phyloP scores from a whole-genome alignment of 2,329 filamentous ascomycete genomes.

The Fonsecaea multimorphosa region DNA sequence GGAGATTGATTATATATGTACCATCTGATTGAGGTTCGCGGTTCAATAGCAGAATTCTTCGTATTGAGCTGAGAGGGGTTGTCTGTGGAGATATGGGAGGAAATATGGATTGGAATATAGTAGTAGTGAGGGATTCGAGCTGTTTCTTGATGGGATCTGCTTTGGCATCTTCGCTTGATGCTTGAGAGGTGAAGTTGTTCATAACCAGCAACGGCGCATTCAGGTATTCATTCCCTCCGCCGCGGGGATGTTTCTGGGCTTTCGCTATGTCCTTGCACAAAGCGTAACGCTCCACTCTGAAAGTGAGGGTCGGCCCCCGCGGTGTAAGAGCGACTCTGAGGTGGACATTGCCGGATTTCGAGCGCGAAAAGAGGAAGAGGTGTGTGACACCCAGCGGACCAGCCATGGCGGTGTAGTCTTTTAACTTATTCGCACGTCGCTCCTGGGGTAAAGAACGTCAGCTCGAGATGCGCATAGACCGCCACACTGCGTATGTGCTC shows the following conservation, averaged over 20 bases:
- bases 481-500: constrained; percentile 14
- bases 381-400: constrained; percentile 93
- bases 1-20: constrained; percentile 81
- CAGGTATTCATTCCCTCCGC: constrained; percentile 82
- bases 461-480: not conserved
- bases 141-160: constrained; percentile 84
- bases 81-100: constrained; percentile 92
- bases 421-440: constrained; percentile 81
- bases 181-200: constrained; percentile 87
- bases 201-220: constrained; percentile 91
- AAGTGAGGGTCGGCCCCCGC: constrained; percentile 89
- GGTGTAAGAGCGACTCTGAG: constrained; percentile 86
- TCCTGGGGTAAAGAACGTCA: constrained; percentile 58
- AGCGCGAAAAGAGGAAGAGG: constrained; percentile 89
- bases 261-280: constrained; percentile 88
- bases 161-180: constrained; percentile 60
- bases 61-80: constrained; percentile 89
- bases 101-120: constrained; percentile 94
- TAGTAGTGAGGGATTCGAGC: constrained; percentile 89
- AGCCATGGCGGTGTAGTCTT: constrained; percentile 94
- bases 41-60: constrained; percentile 87
- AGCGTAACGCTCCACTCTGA: constrained; percentile 92
- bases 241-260: constrained; percentile 80
- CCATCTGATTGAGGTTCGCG: constrained; percentile 70
- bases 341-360: constrained; percentile 88